Conservation (phyloP, 768 basidiomycete species). For the Porpolomopsis calyptriformis region DNA sequence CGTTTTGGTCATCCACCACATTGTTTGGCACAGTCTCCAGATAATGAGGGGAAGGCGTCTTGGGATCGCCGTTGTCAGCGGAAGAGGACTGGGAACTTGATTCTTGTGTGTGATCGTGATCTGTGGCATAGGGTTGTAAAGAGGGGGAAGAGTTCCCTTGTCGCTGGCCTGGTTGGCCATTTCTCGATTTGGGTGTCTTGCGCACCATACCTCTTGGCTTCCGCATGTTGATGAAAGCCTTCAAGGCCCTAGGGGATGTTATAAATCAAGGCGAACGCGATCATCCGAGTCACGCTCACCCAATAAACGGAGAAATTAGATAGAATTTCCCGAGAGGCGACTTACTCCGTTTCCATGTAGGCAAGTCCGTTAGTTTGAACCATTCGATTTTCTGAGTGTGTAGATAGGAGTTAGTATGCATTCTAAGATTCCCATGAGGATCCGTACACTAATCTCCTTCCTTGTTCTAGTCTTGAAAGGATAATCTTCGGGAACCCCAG, state of each 20-base stretch:
- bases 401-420: conserved; percentile 11
- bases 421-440: conserved; percentile 4
- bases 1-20: conserved; percentile 13
- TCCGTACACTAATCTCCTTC: conserved; percentile 92
- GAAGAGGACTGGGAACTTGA: conserved; percentile 62
- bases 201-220: conserved; percentile 40
- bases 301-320: conserved; percentile 89
- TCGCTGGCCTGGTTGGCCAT: conserved; percentile 2
- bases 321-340: conserved; percentile 75
- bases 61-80: conserved; percentile 47
- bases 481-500: conserved; percentile 79
- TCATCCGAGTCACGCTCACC: conserved; percentile 32
- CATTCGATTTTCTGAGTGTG: conserved; percentile 93
- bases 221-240: conserved; percentile 54
- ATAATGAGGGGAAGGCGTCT: conserved; percentile 54
- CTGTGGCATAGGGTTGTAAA: conserved; percentile 15
- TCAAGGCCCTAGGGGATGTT: conserved; percentile 39
- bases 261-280: neutral
- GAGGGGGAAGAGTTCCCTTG: conserved; percentile 8
- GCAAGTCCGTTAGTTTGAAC: conserved; percentile 83
- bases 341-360: conserved; percentile 82
- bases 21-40: conserved; percentile 29
- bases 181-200: conserved; percentile 14
- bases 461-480: conserved; percentile 88
- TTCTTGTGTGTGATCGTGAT: conserved; percentile 37